Base-by-base conservation (phyloP, 345 rosid species). In the Anacardium occidentale region DNA sequence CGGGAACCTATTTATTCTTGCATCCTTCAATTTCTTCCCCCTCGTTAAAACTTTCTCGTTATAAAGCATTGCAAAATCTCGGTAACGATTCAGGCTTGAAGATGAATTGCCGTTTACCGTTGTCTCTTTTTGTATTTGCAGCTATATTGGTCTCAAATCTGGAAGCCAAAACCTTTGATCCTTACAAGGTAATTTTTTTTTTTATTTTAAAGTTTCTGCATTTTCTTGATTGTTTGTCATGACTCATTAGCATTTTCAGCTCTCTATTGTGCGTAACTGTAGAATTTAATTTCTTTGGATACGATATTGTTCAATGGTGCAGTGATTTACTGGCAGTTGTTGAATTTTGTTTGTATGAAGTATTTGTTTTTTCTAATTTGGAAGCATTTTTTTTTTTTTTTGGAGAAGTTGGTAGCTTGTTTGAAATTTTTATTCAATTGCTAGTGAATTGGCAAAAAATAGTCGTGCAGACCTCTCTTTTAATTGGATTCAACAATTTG, bases 141-240 rank as follows among this genome's bases (percentile, higher is more conserved):
- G 74, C 80, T 63, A 54, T 86, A 7, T 68, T 84, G 72, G 26
- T 84, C 67, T 55, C 77, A 29, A 64, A 12, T 25, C 37, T 50
- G 3, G 85, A 73, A 25, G 89, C 93, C 55, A 91, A 83, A 81
- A 75, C 66, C 59, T n/a, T 56, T 55, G 98, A 93, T 79, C 93
- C 90, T 10, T 93, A 93, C 77, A 87, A 91, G 97, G 98, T 93
- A 68, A 48, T 59, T 12, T 14, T 18, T 42, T 50, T 8, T 32
- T 34, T 6, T 26, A 3, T 54, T 48, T 56, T 26, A 5, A 12
- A 3, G 13, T 22, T 26, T 5, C 12, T 5, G 48, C 0, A 0
- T 52, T 54, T 12, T 11, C 12, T 62, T 66, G 42, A 11, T 22
- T 6, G 15, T 20, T 18, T 2, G 4, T 50, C 9, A 29, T 29